A percentile compares a stretch with the other conserved stretches of the same genome.
Conservation (phyloP, 2,329 filamentous ascomycete species). For the Aspergillus japonicus region DNA sequence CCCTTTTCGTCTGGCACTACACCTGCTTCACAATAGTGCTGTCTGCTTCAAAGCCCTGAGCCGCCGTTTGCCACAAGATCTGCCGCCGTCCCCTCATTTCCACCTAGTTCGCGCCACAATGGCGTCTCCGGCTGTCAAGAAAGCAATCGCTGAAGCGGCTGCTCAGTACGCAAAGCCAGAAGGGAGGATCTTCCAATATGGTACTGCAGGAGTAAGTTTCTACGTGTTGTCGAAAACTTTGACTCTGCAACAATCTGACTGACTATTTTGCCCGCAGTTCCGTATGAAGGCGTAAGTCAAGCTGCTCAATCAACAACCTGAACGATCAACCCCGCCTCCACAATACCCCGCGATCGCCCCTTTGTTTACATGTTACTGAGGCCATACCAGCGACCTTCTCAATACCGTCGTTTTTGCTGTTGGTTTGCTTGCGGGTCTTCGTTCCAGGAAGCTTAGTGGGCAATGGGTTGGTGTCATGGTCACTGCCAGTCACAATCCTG, state of each 20-base stretch:
- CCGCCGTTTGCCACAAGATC: background rate
- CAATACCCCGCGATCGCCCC: conserved; percentile 31
- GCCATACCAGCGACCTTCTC: conserved; percentile 64
- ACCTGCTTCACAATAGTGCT: conserved; percentile 8
- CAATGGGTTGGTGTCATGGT: conserved; percentile 97
- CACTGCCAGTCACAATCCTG: conserved; percentile 89
- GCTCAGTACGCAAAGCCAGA: conserved; percentile 51
- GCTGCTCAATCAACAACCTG: conserved; percentile 13
- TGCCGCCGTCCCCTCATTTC: background rate
- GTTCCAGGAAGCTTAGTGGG: conserved; percentile 84
- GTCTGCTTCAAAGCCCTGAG: background rate
- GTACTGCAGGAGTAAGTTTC: conserved; percentile 59
- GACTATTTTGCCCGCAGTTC: conserved; percentile 50
- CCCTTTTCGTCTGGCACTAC: conserved; percentile 9
- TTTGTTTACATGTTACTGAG: conserved; percentile 36
- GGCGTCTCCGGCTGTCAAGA: conserved; percentile 43
- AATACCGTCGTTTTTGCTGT: conserved; percentile 92
- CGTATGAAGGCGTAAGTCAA: conserved; percentile 65
- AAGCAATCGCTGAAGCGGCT: conserved; percentile 49
- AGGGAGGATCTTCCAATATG: conserved; percentile 57
- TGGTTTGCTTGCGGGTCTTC: conserved; percentile 80
- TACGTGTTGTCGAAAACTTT: background rate
- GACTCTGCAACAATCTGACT: conserved; percentile 13
- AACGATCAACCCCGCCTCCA: conserved; percentile 30
- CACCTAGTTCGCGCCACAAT: conserved; percentile 33